Evolutionary conservation across 1,284 basidiomycete species (phyloP).

Genomic region (Ceratobasidium sp.): DNA sequence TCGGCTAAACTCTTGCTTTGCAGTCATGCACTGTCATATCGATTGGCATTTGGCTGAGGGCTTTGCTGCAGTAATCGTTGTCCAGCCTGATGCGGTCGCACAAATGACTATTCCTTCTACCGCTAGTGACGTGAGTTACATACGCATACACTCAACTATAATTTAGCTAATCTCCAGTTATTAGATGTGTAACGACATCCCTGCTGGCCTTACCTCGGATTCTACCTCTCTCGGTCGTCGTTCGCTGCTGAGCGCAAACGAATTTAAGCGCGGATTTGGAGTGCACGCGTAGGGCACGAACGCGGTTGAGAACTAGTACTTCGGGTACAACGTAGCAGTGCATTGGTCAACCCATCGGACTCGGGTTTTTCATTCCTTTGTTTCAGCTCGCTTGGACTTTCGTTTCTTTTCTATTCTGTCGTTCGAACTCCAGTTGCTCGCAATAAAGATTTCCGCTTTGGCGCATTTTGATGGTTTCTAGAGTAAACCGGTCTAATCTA

Average conservation of each 20-base stretch:
- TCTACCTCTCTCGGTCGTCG: constrained; percentile 39
- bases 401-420: too few species aligned
- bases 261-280: neutral
- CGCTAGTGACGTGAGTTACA: constrained; percentile 18
- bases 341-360: too few species aligned
- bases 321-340: neutral
- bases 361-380: constrained; percentile 3
- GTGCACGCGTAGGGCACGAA: constrained; percentile 1
- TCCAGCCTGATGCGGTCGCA: constrained; percentile 28
- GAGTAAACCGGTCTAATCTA: too few species aligned
- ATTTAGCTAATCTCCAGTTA: neutral
- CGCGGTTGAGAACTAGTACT: neutral
- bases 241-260: neutral
- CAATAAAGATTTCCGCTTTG: too few species aligned
- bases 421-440: too few species aligned
- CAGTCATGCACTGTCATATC: constrained; percentile 34
- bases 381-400: neutral
- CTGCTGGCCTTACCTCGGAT: constrained; percentile 13
- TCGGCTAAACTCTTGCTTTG: neutral
- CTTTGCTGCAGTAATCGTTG: constrained; percentile 32
- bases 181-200: constrained; percentile 38
- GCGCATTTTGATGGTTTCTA: too few species aligned
- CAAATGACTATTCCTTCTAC: constrained; percentile 31
- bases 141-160: neutral
- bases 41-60: constrained; percentile 40